Evolutionary conservation across 352 stramenopile genomes (phyloP).

Genomic region (Achlya hypogyna): DNA sequence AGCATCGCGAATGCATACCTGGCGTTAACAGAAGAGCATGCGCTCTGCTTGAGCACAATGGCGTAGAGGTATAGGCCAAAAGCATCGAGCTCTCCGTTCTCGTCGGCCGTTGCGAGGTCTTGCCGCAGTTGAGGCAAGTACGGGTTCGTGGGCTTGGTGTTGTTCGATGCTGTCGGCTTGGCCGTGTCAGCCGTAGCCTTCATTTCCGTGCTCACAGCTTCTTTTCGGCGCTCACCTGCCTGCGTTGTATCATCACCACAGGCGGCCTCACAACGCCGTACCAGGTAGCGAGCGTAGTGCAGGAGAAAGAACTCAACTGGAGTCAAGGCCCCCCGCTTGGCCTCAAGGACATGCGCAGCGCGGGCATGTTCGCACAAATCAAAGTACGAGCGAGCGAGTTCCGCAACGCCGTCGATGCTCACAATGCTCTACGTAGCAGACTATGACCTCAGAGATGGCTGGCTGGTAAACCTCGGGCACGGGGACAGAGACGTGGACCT

Average conservation of each 20-base stretch:
- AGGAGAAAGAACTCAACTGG: slow-evolving; percentile 56
- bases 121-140: slow-evolving; percentile 64
- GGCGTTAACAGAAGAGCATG: not conserved
- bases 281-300: slow-evolving; percentile 67
- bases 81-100: slow-evolving; percentile 44
- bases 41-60: slow-evolving; percentile 41
- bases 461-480: slow-evolving; percentile 27
- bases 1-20: slow-evolving; percentile 1
- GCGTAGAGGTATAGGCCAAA: slow-evolving; percentile 78
- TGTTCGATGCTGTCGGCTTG: slow-evolving; percentile 25
- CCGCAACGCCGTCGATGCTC: slow-evolving; percentile 31
- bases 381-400: slow-evolving; percentile 57
- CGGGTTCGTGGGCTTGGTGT: slow-evolving; percentile 41
- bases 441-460: not conserved
- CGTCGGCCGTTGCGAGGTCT: slow-evolving; percentile 39
- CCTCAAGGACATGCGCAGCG: slow-evolving; percentile 45
- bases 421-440: slow-evolving; percentile 15
- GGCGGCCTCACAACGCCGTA: slow-evolving; percentile 10
- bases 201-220: slow-evolving; percentile 67
- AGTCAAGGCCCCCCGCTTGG: not conserved
- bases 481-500: not conserved
- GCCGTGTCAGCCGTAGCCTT: slow-evolving; percentile 23
- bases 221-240: slow-evolving; percentile 73
- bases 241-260: slow-evolving; percentile 17
- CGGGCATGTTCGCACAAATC: slow-evolving; percentile 69